Evolutionary conservation across 2,329 filamentous ascomycete genomes (phyloP).

Genomic region (Dactylellina sp.): DNA sequence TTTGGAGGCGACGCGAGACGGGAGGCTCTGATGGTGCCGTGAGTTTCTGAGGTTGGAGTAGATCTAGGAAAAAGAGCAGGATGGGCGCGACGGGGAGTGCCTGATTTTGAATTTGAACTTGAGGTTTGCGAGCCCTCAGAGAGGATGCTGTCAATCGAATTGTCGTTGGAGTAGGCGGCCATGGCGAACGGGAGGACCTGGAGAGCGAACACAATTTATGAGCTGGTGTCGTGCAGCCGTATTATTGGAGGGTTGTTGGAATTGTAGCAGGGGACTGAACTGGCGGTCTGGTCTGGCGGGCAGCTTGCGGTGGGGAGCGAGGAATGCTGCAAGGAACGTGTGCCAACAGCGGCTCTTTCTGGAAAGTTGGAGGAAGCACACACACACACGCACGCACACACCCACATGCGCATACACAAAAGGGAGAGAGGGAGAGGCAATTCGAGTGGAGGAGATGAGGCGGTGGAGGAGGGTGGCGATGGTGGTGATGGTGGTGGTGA

Average conservation of each 20-base stretch:
- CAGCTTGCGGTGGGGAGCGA: conserved; percentile 28
- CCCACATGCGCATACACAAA: too few species aligned
- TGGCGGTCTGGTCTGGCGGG: background rate
- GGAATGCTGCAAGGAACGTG: conserved; percentile 35
- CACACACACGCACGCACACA: too few species aligned
- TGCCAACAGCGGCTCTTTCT: conserved; percentile 13
- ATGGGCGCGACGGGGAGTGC: conserved; percentile 54
- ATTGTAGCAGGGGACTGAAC: conserved; percentile 31
- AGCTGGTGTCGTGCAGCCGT: conserved; percentile 55
- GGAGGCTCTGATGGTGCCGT: conserved; percentile 46
- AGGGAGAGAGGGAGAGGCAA: background rate
- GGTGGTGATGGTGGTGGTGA: conserved; percentile 1
- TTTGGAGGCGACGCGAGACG: conserved; percentile 45
- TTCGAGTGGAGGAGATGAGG: background rate
- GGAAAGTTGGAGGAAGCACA: background rate
- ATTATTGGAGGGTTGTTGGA: conserved; percentile 52
- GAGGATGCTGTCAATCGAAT: conserved; percentile 52
- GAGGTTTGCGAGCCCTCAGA: conserved; percentile 42
- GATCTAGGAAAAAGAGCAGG: conserved; percentile 53
- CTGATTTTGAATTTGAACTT: conserved; percentile 31
- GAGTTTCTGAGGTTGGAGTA: conserved; percentile 41
- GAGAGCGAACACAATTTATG: conserved; percentile 27
- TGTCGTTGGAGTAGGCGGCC: conserved; percentile 45
- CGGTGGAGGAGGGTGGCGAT: conserved; percentile 4
- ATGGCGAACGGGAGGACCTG: conserved; percentile 30